phyloP scores from a whole-genome alignment of 176 grass and related monocot genomes.

The Tuctoria greenei region DNA sequence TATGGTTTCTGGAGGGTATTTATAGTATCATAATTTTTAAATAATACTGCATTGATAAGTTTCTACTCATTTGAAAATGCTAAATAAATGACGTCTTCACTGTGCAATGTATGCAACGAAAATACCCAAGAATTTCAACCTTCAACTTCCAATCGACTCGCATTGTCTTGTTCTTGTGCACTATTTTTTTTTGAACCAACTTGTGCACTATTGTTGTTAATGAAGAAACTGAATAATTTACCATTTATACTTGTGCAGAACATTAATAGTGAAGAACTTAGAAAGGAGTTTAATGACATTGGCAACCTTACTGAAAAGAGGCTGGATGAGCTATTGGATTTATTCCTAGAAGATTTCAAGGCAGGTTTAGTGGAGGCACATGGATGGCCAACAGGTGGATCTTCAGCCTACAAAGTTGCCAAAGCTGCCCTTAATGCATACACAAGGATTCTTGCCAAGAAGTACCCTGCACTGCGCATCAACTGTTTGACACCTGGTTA shows the following conservation, averaged over 20 bases:
- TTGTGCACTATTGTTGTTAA: background rate
- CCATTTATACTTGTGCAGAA: constrained; percentile 18
- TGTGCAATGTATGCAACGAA: background rate
- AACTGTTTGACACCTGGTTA: constrained; percentile 67
- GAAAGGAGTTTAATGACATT: constrained; percentile 43
- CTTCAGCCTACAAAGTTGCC: constrained; percentile 59
- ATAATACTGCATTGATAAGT: background rate
- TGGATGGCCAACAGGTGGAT: constrained; percentile 46
- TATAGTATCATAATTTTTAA: background rate
- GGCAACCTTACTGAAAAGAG: constrained; percentile 51
- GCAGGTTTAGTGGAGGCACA: constrained; percentile 43
- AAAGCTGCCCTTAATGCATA: constrained; percentile 60
- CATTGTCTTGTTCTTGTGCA: background rate
- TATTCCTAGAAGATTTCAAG: constrained; percentile 68
- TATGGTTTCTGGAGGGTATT: background rate
- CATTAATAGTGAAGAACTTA: constrained; percentile 53
- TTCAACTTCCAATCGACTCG: background rate
- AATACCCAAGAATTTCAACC: background rate
- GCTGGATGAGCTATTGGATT: constrained; percentile 43
- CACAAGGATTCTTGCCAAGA: constrained; percentile 69
- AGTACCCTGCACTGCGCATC: constrained; percentile 32
- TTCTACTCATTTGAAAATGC: background rate
- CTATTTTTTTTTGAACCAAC: too few species aligned
- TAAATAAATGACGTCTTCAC: background rate
- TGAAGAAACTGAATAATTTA: background rate